phyloP scores from a whole-genome alignment of 148 eudicot species.

The Euryodendron excelsum region DNA sequence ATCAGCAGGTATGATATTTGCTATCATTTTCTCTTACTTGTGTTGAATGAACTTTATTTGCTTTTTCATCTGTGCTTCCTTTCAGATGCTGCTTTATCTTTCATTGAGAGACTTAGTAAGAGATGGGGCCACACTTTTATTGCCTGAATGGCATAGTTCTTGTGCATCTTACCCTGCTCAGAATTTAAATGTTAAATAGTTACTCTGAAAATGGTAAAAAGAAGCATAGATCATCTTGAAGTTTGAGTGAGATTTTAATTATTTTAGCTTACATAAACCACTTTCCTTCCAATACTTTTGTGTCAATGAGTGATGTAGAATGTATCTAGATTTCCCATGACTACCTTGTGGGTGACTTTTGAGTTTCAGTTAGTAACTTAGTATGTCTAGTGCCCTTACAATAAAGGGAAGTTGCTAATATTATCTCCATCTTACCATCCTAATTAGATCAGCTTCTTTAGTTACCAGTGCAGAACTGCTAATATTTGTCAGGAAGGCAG shows the following conservation, averaged over 20 bases:
- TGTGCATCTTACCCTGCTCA: not conserved
- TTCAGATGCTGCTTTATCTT: not conserved
- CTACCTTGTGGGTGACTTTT: not conserved
- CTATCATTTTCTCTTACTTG: not conserved
- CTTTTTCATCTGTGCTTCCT: not conserved
- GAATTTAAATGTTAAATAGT: not conserved
- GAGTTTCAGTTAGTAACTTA: too few species aligned
- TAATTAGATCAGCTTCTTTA: too few species aligned
- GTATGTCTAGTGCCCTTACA: too few species aligned
- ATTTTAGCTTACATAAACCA: not conserved
- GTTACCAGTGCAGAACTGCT: too few species aligned
- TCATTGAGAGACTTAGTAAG: not conserved
- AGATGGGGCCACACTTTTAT: not conserved
- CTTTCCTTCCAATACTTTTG: not conserved
- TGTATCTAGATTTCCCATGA: not conserved
- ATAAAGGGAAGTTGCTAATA: too few species aligned
- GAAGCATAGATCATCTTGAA: not conserved
- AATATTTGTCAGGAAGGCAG: too few species aligned
- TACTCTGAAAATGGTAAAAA: not conserved
- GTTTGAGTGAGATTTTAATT: not conserved
- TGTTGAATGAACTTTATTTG: not conserved
- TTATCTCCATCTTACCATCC: too few species aligned
- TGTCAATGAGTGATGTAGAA: not conserved
- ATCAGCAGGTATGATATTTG: constrained; percentile 63
- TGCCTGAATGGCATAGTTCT: not conserved